These are phyloP conservation scores for Zopfochytrium polystomum DNA, from an alignment of 371 early-diverging fungal genomes.

Conservation along the genomic window DNA sequence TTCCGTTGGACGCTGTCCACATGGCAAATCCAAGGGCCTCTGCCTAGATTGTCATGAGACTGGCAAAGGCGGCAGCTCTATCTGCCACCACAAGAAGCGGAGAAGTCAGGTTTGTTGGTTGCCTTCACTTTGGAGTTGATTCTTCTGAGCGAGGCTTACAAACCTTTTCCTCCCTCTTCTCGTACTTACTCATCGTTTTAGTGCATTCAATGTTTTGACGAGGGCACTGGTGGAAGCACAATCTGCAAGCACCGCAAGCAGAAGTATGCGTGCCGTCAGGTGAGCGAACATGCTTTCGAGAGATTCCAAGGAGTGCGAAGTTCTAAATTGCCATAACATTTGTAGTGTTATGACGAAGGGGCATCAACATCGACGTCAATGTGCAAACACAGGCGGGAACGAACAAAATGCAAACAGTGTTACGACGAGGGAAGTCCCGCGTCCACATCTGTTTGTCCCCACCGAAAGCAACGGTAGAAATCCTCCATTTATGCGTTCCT, in stretches of 20 bases:
- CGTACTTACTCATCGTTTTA: background rate
- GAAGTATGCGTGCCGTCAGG: constrained; percentile 15
- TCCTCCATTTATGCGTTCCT: background rate
- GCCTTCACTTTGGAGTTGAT: background rate
- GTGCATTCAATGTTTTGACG: constrained; percentile 22
- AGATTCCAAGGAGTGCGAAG: background rate
- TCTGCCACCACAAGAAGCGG: constrained; percentile 17
- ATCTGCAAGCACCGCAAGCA: constrained; percentile 23
- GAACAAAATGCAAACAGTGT: background rate
- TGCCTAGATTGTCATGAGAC: constrained; percentile 8
- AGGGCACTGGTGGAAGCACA: constrained; percentile 17
- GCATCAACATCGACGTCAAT: background rate
- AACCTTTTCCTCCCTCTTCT: background rate
- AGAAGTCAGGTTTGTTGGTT: constrained; percentile 8
- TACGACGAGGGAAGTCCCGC: background rate
- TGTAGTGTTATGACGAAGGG: background rate
- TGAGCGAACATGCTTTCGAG: background rate
- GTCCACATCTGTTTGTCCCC: background rate
- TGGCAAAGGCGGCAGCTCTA: constrained; percentile 8
- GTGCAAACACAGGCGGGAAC: background rate
- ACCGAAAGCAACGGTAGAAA: background rate
- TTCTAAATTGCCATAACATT: background rate
- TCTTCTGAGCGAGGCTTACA: background rate
- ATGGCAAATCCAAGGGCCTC: constrained; percentile 5
- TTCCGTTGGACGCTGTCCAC: background rate